These are phyloP conservation scores for Backusella tuberculispora DNA, from an alignment of 192 early-diverging fungal species.

Conservation along the genomic window DNA sequence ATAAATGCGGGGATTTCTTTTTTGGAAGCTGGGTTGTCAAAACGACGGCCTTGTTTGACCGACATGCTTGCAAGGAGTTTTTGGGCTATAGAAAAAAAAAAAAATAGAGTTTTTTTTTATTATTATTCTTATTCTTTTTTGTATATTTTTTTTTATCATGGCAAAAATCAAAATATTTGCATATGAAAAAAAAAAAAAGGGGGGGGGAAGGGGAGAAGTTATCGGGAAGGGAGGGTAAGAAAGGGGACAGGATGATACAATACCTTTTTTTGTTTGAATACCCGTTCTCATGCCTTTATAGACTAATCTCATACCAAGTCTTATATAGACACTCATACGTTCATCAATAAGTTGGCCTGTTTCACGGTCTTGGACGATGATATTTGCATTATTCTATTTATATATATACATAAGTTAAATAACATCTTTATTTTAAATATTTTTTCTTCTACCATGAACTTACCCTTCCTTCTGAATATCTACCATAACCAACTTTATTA, in stretches of 20 bases:
- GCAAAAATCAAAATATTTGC: not conserved
- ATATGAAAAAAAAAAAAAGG: constrained; percentile 12
- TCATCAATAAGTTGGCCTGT: constrained; percentile 76
- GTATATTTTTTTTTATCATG: not conserved
- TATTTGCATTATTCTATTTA: constrained; percentile 67
- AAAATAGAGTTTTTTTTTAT: not conserved
- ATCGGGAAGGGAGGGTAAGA: not conserved
- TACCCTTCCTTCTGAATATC: constrained; percentile 48
- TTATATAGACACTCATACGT: constrained; percentile 76
- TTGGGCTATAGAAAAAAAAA: constrained; percentile 35
- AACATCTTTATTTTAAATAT: too few species aligned
- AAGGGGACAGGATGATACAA: not conserved
- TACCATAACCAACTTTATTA: constrained; percentile 46
- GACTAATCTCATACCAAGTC: constrained; percentile 78
- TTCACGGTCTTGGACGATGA: constrained; percentile 72
- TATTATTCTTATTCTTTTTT: not conserved
- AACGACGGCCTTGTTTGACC: constrained; percentile 72
- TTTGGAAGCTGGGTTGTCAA: constrained; percentile 62
- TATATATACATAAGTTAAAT: not conserved
- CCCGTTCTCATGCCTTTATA: constrained; percentile 65
- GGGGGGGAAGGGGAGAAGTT: not conserved
- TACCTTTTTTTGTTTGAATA: constrained; percentile 47
- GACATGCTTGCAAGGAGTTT: constrained; percentile 55
- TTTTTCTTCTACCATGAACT: not conserved
- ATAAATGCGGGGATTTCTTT: constrained; percentile 75